Base-by-base conservation (phyloP, 306 rosid genomes). In the Cucurbita moschata region DNA sequence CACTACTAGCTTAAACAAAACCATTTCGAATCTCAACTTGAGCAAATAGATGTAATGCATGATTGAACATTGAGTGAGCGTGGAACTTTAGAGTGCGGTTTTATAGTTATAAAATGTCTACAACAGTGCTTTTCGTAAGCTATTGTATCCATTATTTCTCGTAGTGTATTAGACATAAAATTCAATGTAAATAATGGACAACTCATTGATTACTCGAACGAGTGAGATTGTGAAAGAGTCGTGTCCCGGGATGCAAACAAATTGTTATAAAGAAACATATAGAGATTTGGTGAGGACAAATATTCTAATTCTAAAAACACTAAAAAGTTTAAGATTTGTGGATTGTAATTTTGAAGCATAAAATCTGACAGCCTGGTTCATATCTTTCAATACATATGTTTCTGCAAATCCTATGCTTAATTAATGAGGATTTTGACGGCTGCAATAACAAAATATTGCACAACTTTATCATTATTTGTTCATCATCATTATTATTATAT, bases 321-420 rank as follows among this genome's bases (percentile, higher is more conserved):
- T 39, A 66, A 43, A 44, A 66, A 66, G 10, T 19, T 63, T 39
- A 16, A 3, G 4, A 0, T 6, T 61, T 63, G 8, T 16, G 7
- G 0, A 15, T 15, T 52, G 38, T 15, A 38, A 72, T 38, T 72
- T 35, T 14, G 74, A 39, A 50, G 75, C 60, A 71, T 71, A 71
- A 71, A 71, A 71, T 71, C 75, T 71, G 75, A 71, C 75, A 71
- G 51, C 75, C 75, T 52, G 43, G 46, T 71, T 51, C 75, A 71
- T 71, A 71, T 71, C 75, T 71, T 71, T 50, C 42, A 52, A 37
- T 71, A 6, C 53, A 39, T 44, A 10, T 66, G 72, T 66, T 66
- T 8, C 72, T 18, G 19, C 72, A 42, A 66, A 66, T 3, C 12
- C 10, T 66, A 43, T 66, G 26, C n/a, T 66, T 18, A 66, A 66